Conservation (phyloP, 202 grass and related monocot species). For the Carex arenaria region DNA sequence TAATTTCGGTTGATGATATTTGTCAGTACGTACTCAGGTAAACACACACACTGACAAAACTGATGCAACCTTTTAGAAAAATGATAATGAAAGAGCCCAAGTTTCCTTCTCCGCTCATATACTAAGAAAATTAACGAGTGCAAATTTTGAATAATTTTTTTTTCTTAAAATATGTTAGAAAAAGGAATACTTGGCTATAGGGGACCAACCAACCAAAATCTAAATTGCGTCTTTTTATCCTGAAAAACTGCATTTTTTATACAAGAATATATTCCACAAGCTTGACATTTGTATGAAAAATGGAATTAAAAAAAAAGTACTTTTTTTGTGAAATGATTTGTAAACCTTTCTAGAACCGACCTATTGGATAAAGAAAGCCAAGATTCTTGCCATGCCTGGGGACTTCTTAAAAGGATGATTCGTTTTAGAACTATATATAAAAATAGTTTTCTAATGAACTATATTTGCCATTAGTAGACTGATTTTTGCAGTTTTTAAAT, state of each 20-base stretch:
- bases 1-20: neutral
- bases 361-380: conserved; percentile 39
- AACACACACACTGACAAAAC: too few species aligned
- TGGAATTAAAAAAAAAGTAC: conserved; percentile 4
- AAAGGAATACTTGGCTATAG: neutral
- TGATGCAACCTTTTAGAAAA: too few species aligned
- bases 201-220: neutral
- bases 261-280: conserved; percentile 35
- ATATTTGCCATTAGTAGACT: neutral
- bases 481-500: neutral
- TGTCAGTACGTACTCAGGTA: too few species aligned
- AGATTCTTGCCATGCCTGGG: conserved; percentile 12
- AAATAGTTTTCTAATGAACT: too few species aligned
- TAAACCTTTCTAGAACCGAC: conserved; percentile 57
- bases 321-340: conserved; percentile 26
- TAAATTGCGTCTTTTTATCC: neutral
- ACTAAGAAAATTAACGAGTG: neutral
- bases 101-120: neutral
- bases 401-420: neutral
- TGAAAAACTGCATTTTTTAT: neutral
- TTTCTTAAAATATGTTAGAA: neutral
- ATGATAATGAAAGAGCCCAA: neutral
- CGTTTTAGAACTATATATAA: neutral
- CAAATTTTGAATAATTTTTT: neutral
- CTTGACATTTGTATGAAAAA: conserved; percentile 23